These are phyloP conservation scores for Microbotryum lychnidis-dioicae DNA, from an alignment of 1,284 basidiomycete genomes.

Conservation along the genomic window DNA sequence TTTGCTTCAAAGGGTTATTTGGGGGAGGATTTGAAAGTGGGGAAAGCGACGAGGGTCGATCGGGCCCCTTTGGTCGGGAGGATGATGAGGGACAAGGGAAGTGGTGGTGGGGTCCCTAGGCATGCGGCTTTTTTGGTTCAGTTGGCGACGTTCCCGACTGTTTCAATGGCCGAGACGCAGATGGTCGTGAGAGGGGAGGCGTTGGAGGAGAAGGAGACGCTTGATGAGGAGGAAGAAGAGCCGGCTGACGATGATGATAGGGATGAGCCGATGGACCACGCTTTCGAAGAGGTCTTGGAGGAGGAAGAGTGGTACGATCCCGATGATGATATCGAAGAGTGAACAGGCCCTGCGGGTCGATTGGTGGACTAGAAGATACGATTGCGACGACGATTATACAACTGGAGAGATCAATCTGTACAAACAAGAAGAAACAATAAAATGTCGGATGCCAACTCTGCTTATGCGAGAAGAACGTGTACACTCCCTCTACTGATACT, in stretches of 20 bases:
- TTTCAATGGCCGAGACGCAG: not conserved
- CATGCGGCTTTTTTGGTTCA: not conserved
- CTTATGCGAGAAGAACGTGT: too few relatives aligned
- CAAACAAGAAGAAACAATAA: too few relatives aligned
- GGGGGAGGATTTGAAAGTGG: constrained; percentile 7
- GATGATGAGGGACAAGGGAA: constrained; percentile 35
- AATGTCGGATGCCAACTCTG: too few relatives aligned
- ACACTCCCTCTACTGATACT: too few relatives aligned
- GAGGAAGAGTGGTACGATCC: constrained; percentile 5
- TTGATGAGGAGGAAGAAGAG: constrained; percentile 19
- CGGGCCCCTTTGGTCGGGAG: constrained; percentile 39
- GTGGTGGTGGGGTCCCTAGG: constrained; percentile 2
- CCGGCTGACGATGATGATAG: constrained; percentile 31
- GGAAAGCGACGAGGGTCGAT: constrained; percentile 5
- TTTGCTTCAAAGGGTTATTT: constrained; percentile 31
- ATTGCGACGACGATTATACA: too few relatives aligned
- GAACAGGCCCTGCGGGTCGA: too few relatives aligned
- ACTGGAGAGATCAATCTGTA: too few relatives aligned
- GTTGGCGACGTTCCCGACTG: constrained; percentile 29
- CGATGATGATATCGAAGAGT: constrained; percentile 9
- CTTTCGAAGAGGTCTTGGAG: not conserved
- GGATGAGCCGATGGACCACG: not conserved
- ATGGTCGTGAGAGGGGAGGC: constrained; percentile 14
- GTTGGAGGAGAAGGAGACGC: constrained; percentile 35
- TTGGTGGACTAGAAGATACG: too few relatives aligned